Percentiles rank a stretch among this genome's conserved stretches.
Conservation (phyloP, 2,329 filamentous ascomycete genomes). For the Microdochium trichocladiopsis region DNA sequence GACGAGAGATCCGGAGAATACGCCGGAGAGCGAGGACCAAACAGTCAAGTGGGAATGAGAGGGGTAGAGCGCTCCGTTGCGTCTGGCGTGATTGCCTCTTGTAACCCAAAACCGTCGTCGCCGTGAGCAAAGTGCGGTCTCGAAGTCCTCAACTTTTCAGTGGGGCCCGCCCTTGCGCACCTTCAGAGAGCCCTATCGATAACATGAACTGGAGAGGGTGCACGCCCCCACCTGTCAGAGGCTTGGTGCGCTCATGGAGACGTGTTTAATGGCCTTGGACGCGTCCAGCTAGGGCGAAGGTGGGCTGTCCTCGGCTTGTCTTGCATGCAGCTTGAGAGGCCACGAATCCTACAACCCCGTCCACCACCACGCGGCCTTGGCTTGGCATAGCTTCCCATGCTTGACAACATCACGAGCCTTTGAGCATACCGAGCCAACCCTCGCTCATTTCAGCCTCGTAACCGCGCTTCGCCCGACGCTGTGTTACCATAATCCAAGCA, state of each 20-base stretch:
- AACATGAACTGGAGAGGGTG: background rate
- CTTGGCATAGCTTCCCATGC: background rate
- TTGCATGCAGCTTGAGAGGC: background rate
- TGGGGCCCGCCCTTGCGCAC: background rate
- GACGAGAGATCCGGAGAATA: slow-evolving; percentile 19
- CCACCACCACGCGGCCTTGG: slow-evolving; percentile 5
- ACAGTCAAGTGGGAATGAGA: too few species aligned
- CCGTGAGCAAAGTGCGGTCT: background rate
- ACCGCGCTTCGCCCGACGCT: too few species aligned
- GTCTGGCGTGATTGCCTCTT: background rate
- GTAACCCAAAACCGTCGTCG: background rate
- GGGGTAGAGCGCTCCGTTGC: too few species aligned
- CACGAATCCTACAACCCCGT: slow-evolving; percentile 3
- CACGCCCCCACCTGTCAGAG: background rate
- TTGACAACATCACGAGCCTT: slow-evolving; percentile 6
- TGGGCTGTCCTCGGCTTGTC: slow-evolving; percentile 4
- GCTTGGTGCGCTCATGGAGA: background rate
- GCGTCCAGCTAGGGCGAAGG: background rate
- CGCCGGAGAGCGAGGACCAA: background rate
- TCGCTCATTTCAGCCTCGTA: background rate
- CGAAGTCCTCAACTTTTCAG: slow-evolving; percentile 2
- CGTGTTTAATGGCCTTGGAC: background rate
- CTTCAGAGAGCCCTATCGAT: background rate
- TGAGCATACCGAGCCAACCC: slow-evolving; percentile 1
- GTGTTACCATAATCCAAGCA: too few species aligned